A percentile compares a stretch with the other conserved stretches of the same genome.
Conservation (phyloP, 371 early-diverging fungal species). For the Saksenaea vasiformis region DNA sequence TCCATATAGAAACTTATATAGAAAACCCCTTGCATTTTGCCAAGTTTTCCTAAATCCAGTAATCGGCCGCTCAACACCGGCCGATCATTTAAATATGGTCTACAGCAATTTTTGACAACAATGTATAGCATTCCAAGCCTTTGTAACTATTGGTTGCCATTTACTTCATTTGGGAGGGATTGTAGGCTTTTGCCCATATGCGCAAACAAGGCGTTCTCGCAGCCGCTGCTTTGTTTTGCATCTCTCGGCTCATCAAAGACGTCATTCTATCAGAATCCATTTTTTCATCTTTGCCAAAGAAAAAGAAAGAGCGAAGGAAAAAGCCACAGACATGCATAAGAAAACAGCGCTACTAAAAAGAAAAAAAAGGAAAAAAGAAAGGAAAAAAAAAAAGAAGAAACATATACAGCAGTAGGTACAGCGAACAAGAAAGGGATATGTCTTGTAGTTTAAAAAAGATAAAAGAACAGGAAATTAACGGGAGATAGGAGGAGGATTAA, state of each 20-base stretch:
- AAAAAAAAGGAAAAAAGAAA: constrained; percentile 8
- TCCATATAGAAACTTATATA: not conserved
- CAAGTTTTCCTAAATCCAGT: not conserved
- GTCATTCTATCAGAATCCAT: no score
- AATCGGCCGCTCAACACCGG: not conserved
- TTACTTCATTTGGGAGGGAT: not conserved
- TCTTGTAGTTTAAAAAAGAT: not conserved
- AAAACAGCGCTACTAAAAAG: not conserved
- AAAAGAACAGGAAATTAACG: not conserved
- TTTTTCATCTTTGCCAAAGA: not conserved
- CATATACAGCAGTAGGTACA: constrained; percentile 7
- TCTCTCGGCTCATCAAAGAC: not conserved
- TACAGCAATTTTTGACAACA: not conserved
- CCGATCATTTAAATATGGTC: not conserved
- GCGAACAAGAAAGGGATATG: not conserved
- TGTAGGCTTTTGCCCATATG: not conserved
- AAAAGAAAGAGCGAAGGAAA: not conserved
- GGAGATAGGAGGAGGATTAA: not conserved
- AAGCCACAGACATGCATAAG: not conserved
- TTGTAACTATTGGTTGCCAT: not conserved
- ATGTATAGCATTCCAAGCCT: constrained; percentile 1
- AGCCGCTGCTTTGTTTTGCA: not conserved
- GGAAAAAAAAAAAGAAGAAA: not conserved
- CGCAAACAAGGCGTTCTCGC: not conserved
- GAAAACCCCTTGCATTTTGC: constrained; percentile 5